phyloP scores from a whole-genome alignment of 371 early-diverging fungal genomes.

The Encephalitozoon romaleae region DNA sequence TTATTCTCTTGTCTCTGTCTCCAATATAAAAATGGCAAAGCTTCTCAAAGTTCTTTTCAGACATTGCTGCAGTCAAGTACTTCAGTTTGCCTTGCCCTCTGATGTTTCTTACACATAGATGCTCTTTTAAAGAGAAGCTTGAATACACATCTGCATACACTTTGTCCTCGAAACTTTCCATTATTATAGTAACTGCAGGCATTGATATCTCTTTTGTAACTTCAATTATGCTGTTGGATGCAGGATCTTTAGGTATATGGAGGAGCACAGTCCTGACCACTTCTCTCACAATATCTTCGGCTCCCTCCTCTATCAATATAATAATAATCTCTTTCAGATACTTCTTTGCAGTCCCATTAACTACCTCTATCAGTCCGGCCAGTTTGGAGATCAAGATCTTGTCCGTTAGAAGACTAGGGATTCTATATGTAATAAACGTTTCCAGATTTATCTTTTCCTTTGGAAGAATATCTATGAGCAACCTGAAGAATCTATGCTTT shows the following conservation, averaged over 20 bases:
- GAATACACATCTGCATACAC: not conserved
- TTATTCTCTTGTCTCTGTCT: not conserved
- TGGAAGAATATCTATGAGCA: not conserved
- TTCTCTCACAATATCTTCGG: not conserved
- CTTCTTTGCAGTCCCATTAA: not conserved
- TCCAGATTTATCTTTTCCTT: slow-evolving; percentile 9
- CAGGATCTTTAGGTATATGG: not conserved
- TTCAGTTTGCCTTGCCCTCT: not conserved
- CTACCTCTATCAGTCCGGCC: not conserved
- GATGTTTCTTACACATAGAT: not conserved
- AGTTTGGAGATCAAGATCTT: not conserved
- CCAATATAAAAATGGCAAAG: not conserved
- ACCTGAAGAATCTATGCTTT: not conserved
- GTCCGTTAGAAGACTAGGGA: not conserved
- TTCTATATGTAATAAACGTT: not conserved
- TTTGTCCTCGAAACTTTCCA: not conserved
- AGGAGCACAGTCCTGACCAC: not conserved
- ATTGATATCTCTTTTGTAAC: not conserved
- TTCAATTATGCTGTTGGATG: not conserved
- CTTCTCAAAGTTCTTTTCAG: not conserved
- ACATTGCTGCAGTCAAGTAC: not conserved
- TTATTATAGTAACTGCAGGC: not conserved
- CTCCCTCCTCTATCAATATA: not conserved
- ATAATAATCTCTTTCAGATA: slow-evolving; percentile 2
- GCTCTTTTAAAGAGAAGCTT: not conserved